Conservation (phyloP, 1,284 basidiomycete genomes). For the Irpex lacteus region DNA sequence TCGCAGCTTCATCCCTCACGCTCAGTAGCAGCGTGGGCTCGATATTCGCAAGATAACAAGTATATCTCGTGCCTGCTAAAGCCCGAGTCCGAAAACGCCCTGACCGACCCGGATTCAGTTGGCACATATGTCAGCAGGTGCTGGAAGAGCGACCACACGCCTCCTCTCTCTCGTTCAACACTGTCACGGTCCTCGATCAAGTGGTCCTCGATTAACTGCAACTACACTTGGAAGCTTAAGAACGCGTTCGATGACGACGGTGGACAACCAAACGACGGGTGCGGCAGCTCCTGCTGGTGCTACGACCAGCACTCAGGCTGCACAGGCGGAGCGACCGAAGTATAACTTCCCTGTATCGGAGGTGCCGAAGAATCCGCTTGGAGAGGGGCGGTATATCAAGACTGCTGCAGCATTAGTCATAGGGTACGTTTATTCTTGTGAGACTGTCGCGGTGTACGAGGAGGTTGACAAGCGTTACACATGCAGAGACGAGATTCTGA, state of each 20-base stretch:
- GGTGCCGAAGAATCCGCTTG: slow-evolving; percentile 59
- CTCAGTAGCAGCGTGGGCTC: background rate
- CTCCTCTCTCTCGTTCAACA: slow-evolving; percentile 15
- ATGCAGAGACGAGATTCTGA: slow-evolving; percentile 77
- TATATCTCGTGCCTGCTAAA: background rate
- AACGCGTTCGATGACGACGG: slow-evolving; percentile 1
- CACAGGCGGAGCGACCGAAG: background rate
- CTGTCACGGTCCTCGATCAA: slow-evolving; percentile 10
- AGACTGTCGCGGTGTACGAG: background rate
- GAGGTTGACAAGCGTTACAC: background rate
- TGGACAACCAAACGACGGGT: slow-evolving; percentile 12
- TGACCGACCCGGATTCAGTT: background rate
- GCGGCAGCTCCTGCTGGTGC: slow-evolving; percentile 8
- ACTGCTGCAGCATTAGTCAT: slow-evolving; percentile 75
- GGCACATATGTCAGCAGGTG: slow-evolving; percentile 1
- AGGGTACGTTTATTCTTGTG: slow-evolving; percentile 44
- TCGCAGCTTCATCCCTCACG: background rate
- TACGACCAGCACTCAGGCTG: background rate
- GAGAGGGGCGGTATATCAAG: slow-evolving; percentile 66
- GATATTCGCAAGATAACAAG: background rate
- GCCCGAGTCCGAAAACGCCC: background rate
- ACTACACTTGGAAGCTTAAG: slow-evolving; percentile 4
- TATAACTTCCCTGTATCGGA: slow-evolving; percentile 51
- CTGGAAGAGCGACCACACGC: slow-evolving; percentile 12
- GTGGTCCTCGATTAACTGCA: background rate